These are phyloP conservation scores for Phytophthora parvispora DNA, from an alignment of 352 stramenopile genomes.

Conservation along the genomic window DNA sequence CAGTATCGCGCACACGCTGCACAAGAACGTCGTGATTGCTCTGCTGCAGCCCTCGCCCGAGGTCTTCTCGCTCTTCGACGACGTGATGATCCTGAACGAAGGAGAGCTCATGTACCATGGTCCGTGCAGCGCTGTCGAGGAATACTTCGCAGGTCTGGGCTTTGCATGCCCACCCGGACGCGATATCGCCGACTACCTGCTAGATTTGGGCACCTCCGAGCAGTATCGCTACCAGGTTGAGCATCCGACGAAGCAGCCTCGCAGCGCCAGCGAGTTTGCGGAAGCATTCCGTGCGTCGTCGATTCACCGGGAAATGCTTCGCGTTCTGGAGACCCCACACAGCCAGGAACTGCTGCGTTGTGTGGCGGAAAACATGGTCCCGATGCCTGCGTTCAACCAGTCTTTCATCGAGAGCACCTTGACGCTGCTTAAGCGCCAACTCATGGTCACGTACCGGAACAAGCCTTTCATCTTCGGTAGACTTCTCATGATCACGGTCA, in stretches of 20 bases:
- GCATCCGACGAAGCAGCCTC: slow-evolving; percentile 12
- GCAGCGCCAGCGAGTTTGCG: slow-evolving; percentile 45
- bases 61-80: slow-evolving; percentile 89
- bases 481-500: too few relatives aligned
- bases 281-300: too few relatives aligned
- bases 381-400: too few relatives aligned
- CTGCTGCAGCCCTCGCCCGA: slow-evolving; percentile 92
- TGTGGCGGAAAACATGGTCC: too few relatives aligned
- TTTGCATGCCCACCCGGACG: slow-evolving; percentile 43
- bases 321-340: too few relatives aligned
- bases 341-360: too few relatives aligned
- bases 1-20: slow-evolving; percentile 28
- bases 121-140: slow-evolving; percentile 13
- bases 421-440: too few relatives aligned
- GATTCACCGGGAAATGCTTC: too few relatives aligned
- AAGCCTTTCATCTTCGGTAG: too few relatives aligned
- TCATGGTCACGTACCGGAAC: too few relatives aligned
- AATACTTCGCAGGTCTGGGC: slow-evolving; percentile 46
- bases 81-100: slow-evolving; percentile 69
- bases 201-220: slow-evolving; percentile 43
- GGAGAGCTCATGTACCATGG: slow-evolving; percentile 33
- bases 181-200: slow-evolving; percentile 45
- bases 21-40: slow-evolving; percentile 64
- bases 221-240: slow-evolving; percentile 27
- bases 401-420: too few relatives aligned